These are phyloP conservation scores for Lotus japonicus DNA, from an alignment of 306 rosid species.

Conservation along the genomic window DNA sequence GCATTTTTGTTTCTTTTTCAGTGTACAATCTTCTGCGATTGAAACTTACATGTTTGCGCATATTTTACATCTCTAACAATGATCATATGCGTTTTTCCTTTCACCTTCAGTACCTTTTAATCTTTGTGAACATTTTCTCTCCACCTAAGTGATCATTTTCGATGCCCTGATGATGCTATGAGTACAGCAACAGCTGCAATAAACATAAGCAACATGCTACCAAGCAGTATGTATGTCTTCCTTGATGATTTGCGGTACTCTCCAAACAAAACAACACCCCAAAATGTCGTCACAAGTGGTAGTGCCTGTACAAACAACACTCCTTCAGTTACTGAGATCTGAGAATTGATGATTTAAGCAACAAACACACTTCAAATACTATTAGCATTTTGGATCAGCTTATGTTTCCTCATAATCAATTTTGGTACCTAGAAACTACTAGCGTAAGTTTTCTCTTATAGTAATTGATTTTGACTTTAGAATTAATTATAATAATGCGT, in stretches of 20 bases:
- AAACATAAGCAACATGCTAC: slow-evolving; percentile 71
- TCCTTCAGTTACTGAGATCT: not conserved
- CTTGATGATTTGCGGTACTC: slow-evolving; percentile 77
- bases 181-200: slow-evolving; percentile 62
- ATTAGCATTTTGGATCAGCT: too few relatives aligned
- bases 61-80: not conserved
- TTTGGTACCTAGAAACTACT: too few relatives aligned
- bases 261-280: slow-evolving; percentile 76
- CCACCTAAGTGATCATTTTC: slow-evolving; percentile 35
- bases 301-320: slow-evolving; percentile 52
- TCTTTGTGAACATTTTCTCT: not conserved
- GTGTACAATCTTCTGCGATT: too few relatives aligned
- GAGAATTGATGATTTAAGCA: not conserved
- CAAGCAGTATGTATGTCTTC: slow-evolving; percentile 56
- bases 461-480: too few relatives aligned
- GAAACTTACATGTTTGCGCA: too few relatives aligned
- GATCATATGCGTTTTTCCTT: not conserved
- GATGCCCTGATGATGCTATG: slow-evolving; percentile 79
- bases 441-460: too few relatives aligned
- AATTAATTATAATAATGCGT: too few relatives aligned
- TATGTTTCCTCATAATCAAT: too few relatives aligned
- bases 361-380: not conserved
- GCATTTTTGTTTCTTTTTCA: too few relatives aligned
- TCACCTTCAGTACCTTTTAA: not conserved
- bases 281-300: slow-evolving; percentile 89